Percentiles rank a stretch among this genome's conserved stretches.
These are phyloP conservation scores for Hypoxylon lenormandii DNA, from an alignment of 495 filamentous ascomycete genomes.

Conservation along the genomic window DNA sequence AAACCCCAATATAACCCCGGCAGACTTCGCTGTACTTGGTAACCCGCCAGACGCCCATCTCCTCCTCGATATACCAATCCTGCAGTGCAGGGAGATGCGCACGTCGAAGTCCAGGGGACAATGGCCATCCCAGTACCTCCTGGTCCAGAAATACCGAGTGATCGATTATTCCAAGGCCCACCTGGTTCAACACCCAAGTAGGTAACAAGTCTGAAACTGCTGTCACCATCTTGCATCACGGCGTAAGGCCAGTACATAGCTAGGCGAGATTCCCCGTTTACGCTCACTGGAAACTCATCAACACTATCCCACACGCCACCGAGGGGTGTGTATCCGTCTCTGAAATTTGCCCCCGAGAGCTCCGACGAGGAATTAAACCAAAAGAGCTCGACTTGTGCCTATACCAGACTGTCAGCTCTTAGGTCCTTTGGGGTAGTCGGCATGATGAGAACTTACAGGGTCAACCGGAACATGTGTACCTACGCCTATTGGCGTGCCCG, in stretches of 20 bases:
- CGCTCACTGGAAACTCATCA: conserved; percentile 5
- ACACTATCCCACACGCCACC: conserved; percentile 9
- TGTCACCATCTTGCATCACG: conserved; percentile 3
- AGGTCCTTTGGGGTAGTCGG: not conserved
- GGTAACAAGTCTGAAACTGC: conserved; percentile 5
- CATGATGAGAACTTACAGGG: conserved; percentile 2
- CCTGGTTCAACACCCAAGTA: not conserved
- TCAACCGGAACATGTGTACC: not conserved
- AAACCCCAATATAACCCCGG: conserved; percentile 4
- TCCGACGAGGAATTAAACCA: conserved; percentile 13
- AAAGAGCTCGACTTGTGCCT: conserved; percentile 9
- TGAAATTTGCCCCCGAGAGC: conserved; percentile 9
- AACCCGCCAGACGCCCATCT: conserved; percentile 4
- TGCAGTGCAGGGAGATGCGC: not conserved
- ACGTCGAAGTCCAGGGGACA: conserved; percentile 3
- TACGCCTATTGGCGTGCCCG: conserved; percentile 10
- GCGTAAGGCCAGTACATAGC: conserved; percentile 23
- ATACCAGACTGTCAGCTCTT: not conserved
- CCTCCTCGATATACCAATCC: conserved; percentile 2
- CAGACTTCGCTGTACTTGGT: not conserved
- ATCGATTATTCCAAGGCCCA: conserved; percentile 2
- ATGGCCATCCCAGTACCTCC: conserved; percentile 6
- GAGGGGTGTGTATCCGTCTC: conserved; percentile 10
- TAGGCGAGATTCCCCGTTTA: not conserved
- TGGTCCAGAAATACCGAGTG: conserved; percentile 11